Evolutionary conservation across 2,329 filamentous ascomycete species (phyloP), one percentile per base, ranked within the genome.

Genomic region (Drechslerella stenobrocha): DNA sequence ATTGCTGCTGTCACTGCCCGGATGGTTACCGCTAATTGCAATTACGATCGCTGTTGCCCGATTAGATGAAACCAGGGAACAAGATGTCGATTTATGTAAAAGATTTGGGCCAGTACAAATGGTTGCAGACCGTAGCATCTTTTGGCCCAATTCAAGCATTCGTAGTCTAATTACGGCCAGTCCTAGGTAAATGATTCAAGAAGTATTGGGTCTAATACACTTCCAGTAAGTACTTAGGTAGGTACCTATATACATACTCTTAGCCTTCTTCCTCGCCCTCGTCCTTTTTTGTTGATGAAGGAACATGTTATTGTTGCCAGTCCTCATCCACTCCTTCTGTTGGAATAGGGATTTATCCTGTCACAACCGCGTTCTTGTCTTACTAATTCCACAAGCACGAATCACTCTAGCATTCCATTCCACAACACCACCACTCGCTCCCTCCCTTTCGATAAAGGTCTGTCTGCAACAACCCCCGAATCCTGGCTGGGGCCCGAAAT

Each of bases 401-500:
- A 18, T 9, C n/a, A 42, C 22, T 18, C 37, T 20, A 20, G 15
- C 37, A 42, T 42, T 42, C 15, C 37, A 42, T 42, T 42, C 37
- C 37, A 42, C 37, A n/a, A n/a, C n/a, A n/a, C 13, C 18, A n/a
- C 37, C 22, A 42, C 37, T 42, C 2, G 18, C 37, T 4, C 5
- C 5, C 18, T 20, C 18, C 15, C 18, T 20, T 18, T 18, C 15
- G 37, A 42, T 18, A n/a, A 42, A 42, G 34, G 15, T 58, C 24
- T 34, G 13, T 15, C n/a, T 24, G n/a, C 24, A 45, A n/a, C 45
- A 44, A 40, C n/a, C 42, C 34, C 23, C 28, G 42, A 42, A 18
- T 35, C 22, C 45, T 42, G 18, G 13, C 24, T 5, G 32, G 28
- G 30, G 46, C 23, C 56, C 57, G 51, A 64, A n/a, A 46, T 52